Evolutionary conservation across 1,284 basidiomycete genomes (phyloP), one percentile per base, ranked within the genome.

Genomic region (Apiotrichum akiyoshidainum): DNA sequence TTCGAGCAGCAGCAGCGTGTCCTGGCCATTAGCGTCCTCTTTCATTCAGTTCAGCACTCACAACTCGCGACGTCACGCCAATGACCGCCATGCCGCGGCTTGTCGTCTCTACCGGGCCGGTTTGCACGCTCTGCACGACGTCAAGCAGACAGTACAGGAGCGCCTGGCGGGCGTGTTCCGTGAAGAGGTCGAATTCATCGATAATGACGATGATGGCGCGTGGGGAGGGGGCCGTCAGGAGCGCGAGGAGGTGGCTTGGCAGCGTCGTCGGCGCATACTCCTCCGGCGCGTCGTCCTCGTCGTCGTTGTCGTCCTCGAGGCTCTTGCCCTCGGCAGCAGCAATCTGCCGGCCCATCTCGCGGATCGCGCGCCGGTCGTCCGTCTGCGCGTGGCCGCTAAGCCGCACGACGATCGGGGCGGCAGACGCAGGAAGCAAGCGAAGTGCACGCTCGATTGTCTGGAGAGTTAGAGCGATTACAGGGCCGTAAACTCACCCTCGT

Each of bases 111-210:
- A 73, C 68, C 46, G 76, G 67, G 37, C 76, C 67, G 57, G 75
- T 72, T 49, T 80, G 71, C 47, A 79, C 74, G 49, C 80, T 78
- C 60, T 82, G 81, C 17, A 81, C 80, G 41, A 81, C 78, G 53
- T 79, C 78, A 16, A 79, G 81, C n/a, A 94, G 83, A 68, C 91
- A 94, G 69, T 95, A 95, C 3, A 95, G 82, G 9, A 95, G 77
- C 1, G 90, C 87, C 71, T 96, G 90, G 48, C 93, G 84, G 47
- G 91, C 85, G 76, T 95, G 92, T 46, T 87, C 82, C 1, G 91
- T 87, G 73, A 96, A 97, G 22, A 92, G 81, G 71, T 97, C 94
- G 73, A 96, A 93, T 12, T 87, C 87, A 68, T 97, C 93, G 1
- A 97, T 82, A 48, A 96, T 75, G 47, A 97, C 81, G 51, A 97